Conservation (phyloP, 306 rosid genomes). For the Acacia melanoxylon region DNA sequence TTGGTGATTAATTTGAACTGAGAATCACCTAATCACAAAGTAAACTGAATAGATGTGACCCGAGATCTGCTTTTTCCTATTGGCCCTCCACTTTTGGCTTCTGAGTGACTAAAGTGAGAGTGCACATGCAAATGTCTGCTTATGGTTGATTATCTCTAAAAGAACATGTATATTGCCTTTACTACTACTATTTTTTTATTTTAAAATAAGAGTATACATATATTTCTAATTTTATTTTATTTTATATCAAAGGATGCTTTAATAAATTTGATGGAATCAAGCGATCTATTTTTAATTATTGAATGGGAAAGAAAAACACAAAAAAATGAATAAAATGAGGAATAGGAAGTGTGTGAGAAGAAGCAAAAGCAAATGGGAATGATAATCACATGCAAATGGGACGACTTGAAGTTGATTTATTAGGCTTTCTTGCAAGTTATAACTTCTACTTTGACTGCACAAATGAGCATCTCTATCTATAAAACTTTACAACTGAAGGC, state of each 20-base stretch:
- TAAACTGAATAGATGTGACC: background rate
- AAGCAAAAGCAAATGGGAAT: background rate
- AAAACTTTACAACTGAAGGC: background rate
- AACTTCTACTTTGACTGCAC: background rate
- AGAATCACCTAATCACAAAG: background rate
- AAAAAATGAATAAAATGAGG: background rate
- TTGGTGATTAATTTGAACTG: background rate
- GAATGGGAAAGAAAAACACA: background rate
- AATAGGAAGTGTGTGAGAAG: background rate
- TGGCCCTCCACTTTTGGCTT: background rate
- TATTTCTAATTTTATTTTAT: background rate
- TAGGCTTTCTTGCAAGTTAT: background rate
- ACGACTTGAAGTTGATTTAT: background rate
- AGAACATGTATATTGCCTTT: background rate
- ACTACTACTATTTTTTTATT: background rate
- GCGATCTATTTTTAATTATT: background rate
- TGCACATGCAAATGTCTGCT: conserved; percentile 9
- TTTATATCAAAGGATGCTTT: background rate
- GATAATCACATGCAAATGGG: background rate
- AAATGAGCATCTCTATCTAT: background rate
- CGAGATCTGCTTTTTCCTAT: background rate
- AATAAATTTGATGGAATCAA: background rate
- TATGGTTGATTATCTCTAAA: background rate
- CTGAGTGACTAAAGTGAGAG: background rate
- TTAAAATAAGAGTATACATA: background rate